Base-by-base conservation (phyloP, 192 early-diverging fungal genomes). In the Allomyces macrogynus region DNA sequence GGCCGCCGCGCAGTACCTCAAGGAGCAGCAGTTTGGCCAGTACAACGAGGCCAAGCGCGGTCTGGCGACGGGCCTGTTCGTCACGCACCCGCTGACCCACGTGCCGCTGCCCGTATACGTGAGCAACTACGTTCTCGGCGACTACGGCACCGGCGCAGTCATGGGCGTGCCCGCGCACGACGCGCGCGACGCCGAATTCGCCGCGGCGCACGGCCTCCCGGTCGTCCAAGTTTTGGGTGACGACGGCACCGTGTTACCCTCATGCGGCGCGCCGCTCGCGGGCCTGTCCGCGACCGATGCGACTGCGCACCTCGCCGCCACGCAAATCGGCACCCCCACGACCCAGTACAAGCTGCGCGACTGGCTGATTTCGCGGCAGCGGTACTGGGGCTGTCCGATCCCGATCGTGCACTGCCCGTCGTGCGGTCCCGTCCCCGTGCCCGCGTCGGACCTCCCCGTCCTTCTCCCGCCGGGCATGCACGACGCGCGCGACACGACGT, bases 321-420 rank as follows among this genome's bases (percentile, higher is more conserved):
- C 49, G 12, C 1, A 57, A n/a, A 57, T 57, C 16, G 49, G 49
- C 12, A 57, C 49, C 9, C 49, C 49, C 24, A 74, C 75, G 32
- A 74, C 77, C 4, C 78, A 85, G 70, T 97, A 86, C 70, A 80
- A 86, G 2, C 75, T 97, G 54, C 84, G 92, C 24, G 95, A 98
- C 74, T 98, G 95, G 95, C 78, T 96, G 1, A 69, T 98, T 11
- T 98, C 95, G 5, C 80, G 95, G 26, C 93, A 98, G 73, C 80
- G 95, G 24, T 89, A 89, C 66, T 98, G 95, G 95, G 95, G 95
- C 11, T 89, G 93, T 22, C 95, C 95, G 18, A 91, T 98, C 20
- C 95, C 95, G 4, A 84, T 97, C 24, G 80, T 97, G 27, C 90
- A 97, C 68, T 97, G 94, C 69, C 23, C 68, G 0, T 69, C 65